phyloP scores from a whole-genome alignment of 345 rosid genomes.

The Eucalyptus tenuipes region DNA sequence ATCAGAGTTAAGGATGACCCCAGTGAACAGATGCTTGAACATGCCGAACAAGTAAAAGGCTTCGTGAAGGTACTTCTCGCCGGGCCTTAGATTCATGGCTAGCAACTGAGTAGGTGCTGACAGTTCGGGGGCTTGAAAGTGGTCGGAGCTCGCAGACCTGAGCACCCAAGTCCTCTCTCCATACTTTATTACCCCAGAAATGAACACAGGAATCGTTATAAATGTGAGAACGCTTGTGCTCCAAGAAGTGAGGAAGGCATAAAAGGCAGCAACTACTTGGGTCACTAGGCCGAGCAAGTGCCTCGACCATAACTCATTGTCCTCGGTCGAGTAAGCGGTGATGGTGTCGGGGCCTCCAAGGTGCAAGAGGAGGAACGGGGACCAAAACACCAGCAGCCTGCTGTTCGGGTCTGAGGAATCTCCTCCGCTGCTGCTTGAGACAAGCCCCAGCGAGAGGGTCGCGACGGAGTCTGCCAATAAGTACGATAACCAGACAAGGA shows the following conservation, averaged over 20 bases:
- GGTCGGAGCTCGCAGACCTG: slow-evolving; percentile 16
- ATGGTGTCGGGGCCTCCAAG: background rate
- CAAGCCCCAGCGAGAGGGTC: background rate
- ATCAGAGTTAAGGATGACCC: slow-evolving; percentile 2
- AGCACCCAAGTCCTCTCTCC: slow-evolving; percentile 26
- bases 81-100: background rate
- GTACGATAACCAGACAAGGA: background rate
- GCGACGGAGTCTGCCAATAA: background rate
- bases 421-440: background rate
- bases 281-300: slow-evolving; percentile 5
- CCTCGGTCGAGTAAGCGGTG: slow-evolving; percentile 17
- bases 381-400: background rate
- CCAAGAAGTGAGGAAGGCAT: slow-evolving; percentile 1
- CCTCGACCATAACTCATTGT: slow-evolving; percentile 22
- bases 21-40: slow-evolving; percentile 1
- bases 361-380: background rate
- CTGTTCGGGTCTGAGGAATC: background rate
- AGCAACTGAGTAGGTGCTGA: background rate
- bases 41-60: background rate
- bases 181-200: slow-evolving; percentile 5
- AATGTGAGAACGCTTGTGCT: background rate
- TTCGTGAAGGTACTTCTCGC: background rate
- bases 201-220: background rate
- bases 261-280: slow-evolving; percentile 4
- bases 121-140: slow-evolving; percentile 6